Evolutionary conservation across 148 eudicot genomes (phyloP).

Genomic region (Rhododendron simsii): DNA sequence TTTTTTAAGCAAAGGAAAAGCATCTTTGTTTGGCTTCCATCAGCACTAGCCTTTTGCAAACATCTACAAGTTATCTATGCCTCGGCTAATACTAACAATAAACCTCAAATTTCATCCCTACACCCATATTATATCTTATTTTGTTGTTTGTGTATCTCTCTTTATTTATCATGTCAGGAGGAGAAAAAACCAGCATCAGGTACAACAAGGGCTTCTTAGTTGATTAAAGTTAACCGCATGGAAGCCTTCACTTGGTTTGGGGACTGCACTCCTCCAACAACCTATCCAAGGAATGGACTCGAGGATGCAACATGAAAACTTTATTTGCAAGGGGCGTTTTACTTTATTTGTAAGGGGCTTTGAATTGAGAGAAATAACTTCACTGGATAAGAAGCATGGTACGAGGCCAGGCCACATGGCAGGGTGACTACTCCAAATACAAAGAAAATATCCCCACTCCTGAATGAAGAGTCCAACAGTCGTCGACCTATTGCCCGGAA

Average conservation of each 20-base stretch:
- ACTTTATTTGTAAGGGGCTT: not conserved
- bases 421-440: slow-evolving; percentile 61
- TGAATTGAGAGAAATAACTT: not conserved
- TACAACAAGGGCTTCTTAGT: no score
- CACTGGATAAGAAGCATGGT: not conserved
- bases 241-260: not conserved
- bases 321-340: not conserved
- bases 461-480: slow-evolving; percentile 51
- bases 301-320: not conserved
- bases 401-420: slow-evolving; percentile 24
- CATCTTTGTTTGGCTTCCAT: not conserved
- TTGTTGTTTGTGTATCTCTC: no score
- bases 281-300: not conserved
- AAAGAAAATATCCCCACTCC: slow-evolving; percentile 61
- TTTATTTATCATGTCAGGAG: no score
- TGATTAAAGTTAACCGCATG: not conserved
- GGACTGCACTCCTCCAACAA: not conserved
- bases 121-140: not conserved
- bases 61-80: not conserved
- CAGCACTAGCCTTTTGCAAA: not conserved
- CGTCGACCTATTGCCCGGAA: slow-evolving; percentile 54
- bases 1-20: not conserved
- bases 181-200: no score
- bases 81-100: not conserved
- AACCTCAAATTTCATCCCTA: not conserved